These are phyloP conservation scores for Didymella lethalis DNA, from an alignment of 2,329 filamentous ascomycete genomes.

Conservation along the genomic window DNA sequence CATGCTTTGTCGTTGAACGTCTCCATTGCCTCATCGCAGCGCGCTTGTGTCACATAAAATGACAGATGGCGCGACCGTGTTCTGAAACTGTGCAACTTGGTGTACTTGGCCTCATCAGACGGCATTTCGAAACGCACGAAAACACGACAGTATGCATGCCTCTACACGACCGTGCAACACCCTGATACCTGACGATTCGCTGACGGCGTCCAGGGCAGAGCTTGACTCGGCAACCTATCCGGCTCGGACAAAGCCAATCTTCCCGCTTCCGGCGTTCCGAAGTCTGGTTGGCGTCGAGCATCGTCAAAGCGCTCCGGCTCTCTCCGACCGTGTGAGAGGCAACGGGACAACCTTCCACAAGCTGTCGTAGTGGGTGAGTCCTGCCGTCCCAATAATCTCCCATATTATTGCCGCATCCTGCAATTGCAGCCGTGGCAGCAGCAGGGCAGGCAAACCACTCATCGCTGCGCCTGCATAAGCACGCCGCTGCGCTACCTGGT, in stretches of 20 bases:
- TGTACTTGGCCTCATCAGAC: slow-evolving; percentile 1
- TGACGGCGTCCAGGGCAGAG: slow-evolving; percentile 9
- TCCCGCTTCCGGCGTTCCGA: slow-evolving; percentile 11
- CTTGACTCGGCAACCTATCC: slow-evolving; percentile 14
- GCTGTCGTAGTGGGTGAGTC: slow-evolving; percentile 6
- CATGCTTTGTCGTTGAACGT: background rate
- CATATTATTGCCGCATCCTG: slow-evolving; percentile 9
- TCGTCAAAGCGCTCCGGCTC: slow-evolving; percentile 5
- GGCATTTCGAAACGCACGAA: slow-evolving; percentile 8
- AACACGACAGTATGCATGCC: slow-evolving; percentile 12
- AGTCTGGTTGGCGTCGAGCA: background rate
- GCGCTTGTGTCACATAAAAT: slow-evolving; percentile 10
- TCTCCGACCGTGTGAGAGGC: slow-evolving; percentile 5
- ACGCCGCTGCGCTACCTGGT: slow-evolving; percentile 15
- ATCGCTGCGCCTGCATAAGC: slow-evolving; percentile 18
- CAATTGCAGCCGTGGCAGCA: slow-evolving; percentile 3
- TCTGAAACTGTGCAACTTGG: slow-evolving; percentile 6
- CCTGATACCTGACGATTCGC: slow-evolving; percentile 1
- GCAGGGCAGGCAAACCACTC: slow-evolving; percentile 11
- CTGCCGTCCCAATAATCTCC: slow-evolving; percentile 19
- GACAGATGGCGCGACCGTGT: slow-evolving; percentile 8
- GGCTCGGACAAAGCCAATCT: background rate
- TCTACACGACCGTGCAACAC: slow-evolving; percentile 3
- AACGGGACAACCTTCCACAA: slow-evolving; percentile 2
- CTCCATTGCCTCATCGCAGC: slow-evolving; percentile 9